phyloP scores from a whole-genome alignment of 257 asterid genomes.

The Scutellaria baicalensis region DNA sequence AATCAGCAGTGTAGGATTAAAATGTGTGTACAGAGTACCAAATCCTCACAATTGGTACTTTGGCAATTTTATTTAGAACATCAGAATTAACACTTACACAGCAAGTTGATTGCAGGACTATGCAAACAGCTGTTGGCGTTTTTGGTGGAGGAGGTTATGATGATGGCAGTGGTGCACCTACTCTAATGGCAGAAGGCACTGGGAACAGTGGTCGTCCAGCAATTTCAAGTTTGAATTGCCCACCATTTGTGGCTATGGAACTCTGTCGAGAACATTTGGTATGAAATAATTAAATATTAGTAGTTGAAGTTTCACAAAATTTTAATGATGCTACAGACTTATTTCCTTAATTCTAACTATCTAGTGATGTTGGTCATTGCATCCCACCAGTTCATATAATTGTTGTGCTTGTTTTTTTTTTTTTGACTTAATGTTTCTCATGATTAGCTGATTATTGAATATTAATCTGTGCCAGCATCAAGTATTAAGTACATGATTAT shows the following conservation, averaged over 20 bases:
- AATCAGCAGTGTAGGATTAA: neutral
- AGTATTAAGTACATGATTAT: neutral
- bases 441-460: neutral
- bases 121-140: constrained; percentile 96
- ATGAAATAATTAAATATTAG: constrained; percentile 12
- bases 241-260: constrained; percentile 75
- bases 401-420: neutral
- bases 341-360: neutral
- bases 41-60: too few relatives aligned
- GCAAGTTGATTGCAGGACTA: constrained; percentile 56
- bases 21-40: too few relatives aligned
- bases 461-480: neutral
- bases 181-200: constrained; percentile 61
- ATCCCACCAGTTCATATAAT: neutral
- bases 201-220: constrained; percentile 66
- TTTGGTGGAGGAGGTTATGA: constrained; percentile 71
- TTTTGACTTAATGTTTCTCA: neutral
- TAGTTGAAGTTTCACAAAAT: neutral
- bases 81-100: neutral
- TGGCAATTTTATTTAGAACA: neutral
- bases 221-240: constrained; percentile 74
- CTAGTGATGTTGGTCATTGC: neutral
- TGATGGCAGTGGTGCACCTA: constrained; percentile 53
- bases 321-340: neutral
- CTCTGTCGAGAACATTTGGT: constrained; percentile 94